These are phyloP conservation scores for Lentinula detonsa DNA, from an alignment of 768 basidiomycete species.

Conservation along the genomic window DNA sequence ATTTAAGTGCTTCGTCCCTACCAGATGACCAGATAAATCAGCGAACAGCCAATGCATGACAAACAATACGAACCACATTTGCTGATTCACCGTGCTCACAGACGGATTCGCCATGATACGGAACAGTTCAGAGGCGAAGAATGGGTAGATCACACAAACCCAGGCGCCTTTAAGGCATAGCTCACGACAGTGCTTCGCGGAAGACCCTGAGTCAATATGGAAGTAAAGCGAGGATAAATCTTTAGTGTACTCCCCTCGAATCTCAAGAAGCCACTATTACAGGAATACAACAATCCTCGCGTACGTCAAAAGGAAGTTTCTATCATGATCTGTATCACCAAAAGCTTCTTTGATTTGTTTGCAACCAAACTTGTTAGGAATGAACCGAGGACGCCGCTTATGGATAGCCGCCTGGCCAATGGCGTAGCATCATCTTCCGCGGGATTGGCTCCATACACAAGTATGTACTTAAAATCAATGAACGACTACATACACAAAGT, in stretches of 20 bases:
- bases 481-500: not conserved
- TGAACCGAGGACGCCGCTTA: constrained; percentile 2
- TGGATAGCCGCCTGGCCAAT: not conserved
- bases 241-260: constrained; percentile 27
- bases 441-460: not conserved
- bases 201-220: constrained; percentile 38
- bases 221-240: constrained; percentile 36
- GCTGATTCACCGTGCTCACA: constrained; percentile 53
- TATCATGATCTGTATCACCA: constrained; percentile 2
- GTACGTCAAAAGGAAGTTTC: constrained; percentile 8
- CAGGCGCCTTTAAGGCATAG: constrained; percentile 28
- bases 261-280: constrained; percentile 32
- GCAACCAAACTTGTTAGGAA: not conserved
- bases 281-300: constrained; percentile 5
- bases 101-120: constrained; percentile 51
- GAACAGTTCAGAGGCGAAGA: constrained; percentile 20
- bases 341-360: constrained; percentile 8
- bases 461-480: not conserved
- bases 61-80: constrained; percentile 44
- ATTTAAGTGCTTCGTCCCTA: constrained; percentile 65
- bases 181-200: constrained; percentile 50
- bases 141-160: constrained; percentile 12
- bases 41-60: not conserved
- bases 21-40: constrained; percentile 8
- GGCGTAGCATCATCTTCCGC: not conserved